These are phyloP conservation scores for Hypholoma sublateritium DNA, from an alignment of 768 basidiomycete genomes.

Conservation along the genomic window DNA sequence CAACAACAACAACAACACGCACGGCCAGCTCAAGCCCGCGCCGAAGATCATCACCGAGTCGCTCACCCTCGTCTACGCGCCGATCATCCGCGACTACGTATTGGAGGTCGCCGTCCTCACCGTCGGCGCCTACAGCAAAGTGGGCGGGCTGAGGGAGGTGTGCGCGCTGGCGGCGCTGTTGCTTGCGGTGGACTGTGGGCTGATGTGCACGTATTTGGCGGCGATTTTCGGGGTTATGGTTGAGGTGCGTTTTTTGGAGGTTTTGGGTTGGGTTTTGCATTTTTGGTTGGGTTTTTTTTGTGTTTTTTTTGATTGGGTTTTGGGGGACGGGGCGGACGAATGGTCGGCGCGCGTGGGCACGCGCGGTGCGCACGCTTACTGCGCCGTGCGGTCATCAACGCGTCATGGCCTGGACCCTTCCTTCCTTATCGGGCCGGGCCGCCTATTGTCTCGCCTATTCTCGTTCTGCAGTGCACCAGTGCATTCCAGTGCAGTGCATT, in stretches of 20 bases:
- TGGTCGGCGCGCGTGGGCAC: not conserved
- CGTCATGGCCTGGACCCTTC: no score
- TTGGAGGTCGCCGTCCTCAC: conserved; percentile 89
- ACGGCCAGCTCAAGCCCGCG: conserved; percentile 60
- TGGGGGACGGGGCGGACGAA: not conserved
- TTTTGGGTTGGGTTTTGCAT: conserved; percentile 3
- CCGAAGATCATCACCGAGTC: conserved; percentile 85
- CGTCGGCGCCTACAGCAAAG: conserved; percentile 83
- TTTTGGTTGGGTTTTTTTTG: conserved; percentile 1
- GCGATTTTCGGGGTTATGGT: conserved; percentile 94
- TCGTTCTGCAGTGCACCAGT: no score
- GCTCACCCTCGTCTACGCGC: conserved; percentile 72
- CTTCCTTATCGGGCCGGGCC: no score
- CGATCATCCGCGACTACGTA: conserved; percentile 90
- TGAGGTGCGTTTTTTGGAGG: conserved; percentile 54
- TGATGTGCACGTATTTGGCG: conserved; percentile 88
- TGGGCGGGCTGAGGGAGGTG: conserved; percentile 90
- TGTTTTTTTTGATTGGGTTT: conserved; percentile 2
- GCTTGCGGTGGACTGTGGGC: conserved; percentile 81
- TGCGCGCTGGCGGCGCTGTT: conserved; percentile 93
- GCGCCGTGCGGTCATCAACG: no score
- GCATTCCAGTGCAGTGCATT: not conserved
- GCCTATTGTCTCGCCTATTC: no score
- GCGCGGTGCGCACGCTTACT: no score
- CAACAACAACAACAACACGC: conserved; percentile 3